Conservation (phyloP, 2,329 filamentous ascomycete species). For the Metarhizium brunneum region DNA sequence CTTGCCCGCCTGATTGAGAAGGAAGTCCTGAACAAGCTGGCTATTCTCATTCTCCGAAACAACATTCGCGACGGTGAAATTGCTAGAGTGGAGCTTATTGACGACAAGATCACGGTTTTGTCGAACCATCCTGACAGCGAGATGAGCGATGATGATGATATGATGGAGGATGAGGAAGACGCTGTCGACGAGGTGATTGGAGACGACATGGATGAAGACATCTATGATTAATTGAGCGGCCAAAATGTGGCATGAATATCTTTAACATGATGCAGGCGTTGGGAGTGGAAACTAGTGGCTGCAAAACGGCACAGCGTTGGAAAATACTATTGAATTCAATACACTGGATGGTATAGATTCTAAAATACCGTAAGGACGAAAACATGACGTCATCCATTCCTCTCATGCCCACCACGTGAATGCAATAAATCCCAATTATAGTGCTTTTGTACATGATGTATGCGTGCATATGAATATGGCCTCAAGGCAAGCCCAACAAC, state of each 20-base stretch:
- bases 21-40: constrained; percentile 88
- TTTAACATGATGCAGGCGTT: neutral
- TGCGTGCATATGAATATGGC: neutral
- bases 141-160: constrained; percentile 56
- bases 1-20: constrained; percentile 88
- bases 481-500: constrained; percentile 19
- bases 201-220: constrained; percentile 53
- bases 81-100: constrained; percentile 68
- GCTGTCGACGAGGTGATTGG: constrained; percentile 59
- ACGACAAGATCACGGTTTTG: constrained; percentile 71
- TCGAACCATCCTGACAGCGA: constrained; percentile 67
- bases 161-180: constrained; percentile 65
- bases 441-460: neutral
- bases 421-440: neutral
- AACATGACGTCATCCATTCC: neutral
- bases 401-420: neutral
- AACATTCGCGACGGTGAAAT: constrained; percentile 77
- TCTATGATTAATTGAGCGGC: constrained; percentile 28
- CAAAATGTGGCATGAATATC: neutral
- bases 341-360: neutral
- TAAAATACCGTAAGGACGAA: too few relatives aligned
- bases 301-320: neutral
- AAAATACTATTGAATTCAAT: neutral
- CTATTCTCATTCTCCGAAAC: constrained; percentile 81
- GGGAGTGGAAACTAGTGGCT: neutral